Conservation (phyloP, 441 rosid genomes). For the Euphorbia celastroides region DNA sequence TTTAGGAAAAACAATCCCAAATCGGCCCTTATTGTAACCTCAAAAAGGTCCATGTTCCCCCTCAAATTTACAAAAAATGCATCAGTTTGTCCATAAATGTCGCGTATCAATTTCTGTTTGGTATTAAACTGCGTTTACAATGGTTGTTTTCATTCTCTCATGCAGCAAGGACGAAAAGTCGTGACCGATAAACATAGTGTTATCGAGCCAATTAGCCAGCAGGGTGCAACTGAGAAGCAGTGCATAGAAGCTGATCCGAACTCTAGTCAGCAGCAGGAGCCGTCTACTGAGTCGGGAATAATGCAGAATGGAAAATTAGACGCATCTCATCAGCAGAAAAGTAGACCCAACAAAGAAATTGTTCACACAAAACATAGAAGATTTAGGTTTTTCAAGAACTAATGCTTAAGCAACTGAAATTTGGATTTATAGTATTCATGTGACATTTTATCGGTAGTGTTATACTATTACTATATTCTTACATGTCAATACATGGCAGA, state of each 20-base stretch:
- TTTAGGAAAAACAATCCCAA: too few species aligned
- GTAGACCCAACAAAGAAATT: background rate
- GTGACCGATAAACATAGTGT: background rate
- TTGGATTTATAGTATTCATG: background rate
- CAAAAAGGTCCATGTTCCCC: too few species aligned
- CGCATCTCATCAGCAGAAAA: background rate
- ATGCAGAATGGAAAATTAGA: background rate
- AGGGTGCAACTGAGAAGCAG: background rate
- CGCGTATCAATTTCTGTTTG: background rate
- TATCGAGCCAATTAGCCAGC: background rate
- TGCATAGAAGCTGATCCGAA: background rate
- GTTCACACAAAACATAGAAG: background rate
- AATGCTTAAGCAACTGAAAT: background rate
- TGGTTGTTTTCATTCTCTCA: background rate
- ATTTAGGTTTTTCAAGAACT: slow-evolving; percentile 13
- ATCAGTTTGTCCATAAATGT: too few species aligned
- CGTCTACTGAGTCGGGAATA: background rate
- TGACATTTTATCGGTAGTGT: background rate
- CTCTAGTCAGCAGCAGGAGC: slow-evolving; percentile 7
- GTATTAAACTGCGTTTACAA: background rate
- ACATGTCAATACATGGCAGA: too few species aligned
- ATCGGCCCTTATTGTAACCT: too few species aligned
- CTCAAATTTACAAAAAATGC: too few species aligned
- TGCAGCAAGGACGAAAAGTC: background rate
- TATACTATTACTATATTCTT: too few species aligned